Base-by-base conservation (phyloP, 345 rosid genomes). In the Adansonia digitata region DNA sequence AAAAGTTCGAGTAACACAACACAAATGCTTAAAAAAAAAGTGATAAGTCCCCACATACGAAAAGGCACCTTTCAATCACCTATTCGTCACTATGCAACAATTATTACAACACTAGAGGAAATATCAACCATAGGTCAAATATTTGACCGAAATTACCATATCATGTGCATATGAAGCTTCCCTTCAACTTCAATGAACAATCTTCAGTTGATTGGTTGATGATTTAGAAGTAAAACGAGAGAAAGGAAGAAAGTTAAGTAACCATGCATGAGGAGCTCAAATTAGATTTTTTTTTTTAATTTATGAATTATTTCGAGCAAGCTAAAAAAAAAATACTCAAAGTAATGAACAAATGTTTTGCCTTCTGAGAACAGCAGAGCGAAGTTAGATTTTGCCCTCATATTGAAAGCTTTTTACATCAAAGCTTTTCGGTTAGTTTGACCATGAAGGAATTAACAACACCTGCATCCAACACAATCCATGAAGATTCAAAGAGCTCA, bases 401-500 rank as follows among this genome's bases (percentile, higher is more conserved):
- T 39, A 68, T 75, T 34, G 20, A 48, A 55, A 55, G n/a, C 13
- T 53, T n/a, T 31, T 72, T 78, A 60, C 60, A 79, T 90, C 84
- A 91, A 13, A 94, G 92, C 80, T 83, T 88, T 86, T 93, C 97
- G 6, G 97, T 93, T 86, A 95, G 78, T 77, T 86, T 87, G 78
- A 91, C 77, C 97, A 95, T 91, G 79, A 95, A 93, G 60, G 92
- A 86, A 82, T 95, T 95, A 63, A 95, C 91, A 0, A 88, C 91
- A 71, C 75, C 86, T 76, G 78, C 84, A 79, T 95, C 94, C 74
- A 95, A 81, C 51, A 95, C 80, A 48, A 95, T 95, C 99, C 99
- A 95, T 7, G 99, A 95, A 84, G 98, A 93, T 82, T 95, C 99
- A 31, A 95, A 93, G 17, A 95, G 86, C 84, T 95, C 99, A 20